Conservation (phyloP, 2,329 filamentous ascomycete genomes). For the Botryotinia convoluta region DNA sequence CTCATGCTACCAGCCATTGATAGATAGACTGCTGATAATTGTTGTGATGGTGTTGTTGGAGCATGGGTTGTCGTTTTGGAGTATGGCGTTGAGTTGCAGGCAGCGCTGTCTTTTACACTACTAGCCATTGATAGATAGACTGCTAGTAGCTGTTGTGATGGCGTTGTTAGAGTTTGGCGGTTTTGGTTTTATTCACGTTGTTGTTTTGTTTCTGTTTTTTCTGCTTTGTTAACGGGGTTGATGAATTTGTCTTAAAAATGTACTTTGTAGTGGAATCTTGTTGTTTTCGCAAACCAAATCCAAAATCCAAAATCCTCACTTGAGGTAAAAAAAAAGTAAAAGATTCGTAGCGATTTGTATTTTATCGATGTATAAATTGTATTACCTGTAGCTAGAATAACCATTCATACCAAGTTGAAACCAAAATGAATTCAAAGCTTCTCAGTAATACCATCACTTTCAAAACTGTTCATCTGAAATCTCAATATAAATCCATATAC, state of each 20-base stretch:
- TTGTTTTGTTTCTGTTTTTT: neutral
- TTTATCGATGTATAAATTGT: neutral
- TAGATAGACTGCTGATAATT: too few species aligned
- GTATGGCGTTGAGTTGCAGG: too few species aligned
- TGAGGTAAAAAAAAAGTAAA: neutral
- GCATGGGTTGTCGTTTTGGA: too few species aligned
- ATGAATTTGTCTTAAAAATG: too few species aligned
- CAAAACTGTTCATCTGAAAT: neutral
- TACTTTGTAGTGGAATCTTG: neutral
- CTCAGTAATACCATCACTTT: neutral
- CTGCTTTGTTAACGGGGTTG: too few species aligned
- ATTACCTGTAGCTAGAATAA: neutral
- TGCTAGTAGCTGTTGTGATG: neutral
- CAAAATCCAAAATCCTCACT: neutral
- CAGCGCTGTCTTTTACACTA: neutral
- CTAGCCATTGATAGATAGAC: neutral
- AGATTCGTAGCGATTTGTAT: neutral
- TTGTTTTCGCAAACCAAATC: neutral
- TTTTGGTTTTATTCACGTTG: neutral
- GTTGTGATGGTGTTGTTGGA: neutral
- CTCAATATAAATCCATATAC: neutral
- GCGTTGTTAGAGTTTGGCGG: neutral
- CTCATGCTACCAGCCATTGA: too few species aligned
- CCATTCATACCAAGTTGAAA: neutral
- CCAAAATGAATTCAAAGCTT: neutral